A percentile compares a stretch with the other conserved stretches of the same genome.
phyloP scores from a whole-genome alignment of 106 monocot genomes.

The Alisma plantagoaquatica region DNA sequence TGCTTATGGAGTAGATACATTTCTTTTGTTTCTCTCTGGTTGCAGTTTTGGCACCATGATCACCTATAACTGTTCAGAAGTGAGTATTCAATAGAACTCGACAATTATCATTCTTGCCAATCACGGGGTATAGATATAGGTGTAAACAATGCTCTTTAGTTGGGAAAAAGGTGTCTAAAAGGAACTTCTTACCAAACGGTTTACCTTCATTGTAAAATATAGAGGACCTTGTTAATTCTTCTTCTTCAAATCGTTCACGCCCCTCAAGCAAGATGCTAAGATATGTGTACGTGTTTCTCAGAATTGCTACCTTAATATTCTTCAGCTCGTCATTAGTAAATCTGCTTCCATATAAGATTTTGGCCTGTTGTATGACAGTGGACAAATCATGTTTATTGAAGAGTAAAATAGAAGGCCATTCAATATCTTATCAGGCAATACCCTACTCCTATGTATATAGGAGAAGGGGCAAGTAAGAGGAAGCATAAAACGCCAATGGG shows the following conservation, averaged over 20 bases:
- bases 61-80: constrained; percentile 16
- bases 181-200: neutral
- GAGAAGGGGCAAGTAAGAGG: too few species aligned
- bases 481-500: too few species aligned
- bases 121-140: too few species aligned
- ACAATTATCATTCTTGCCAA: too few species aligned
- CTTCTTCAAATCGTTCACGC: constrained; percentile 95
- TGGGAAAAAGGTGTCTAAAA: neutral
- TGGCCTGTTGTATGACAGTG: too few species aligned
- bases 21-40: constrained; percentile 16
- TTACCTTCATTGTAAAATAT: neutral
- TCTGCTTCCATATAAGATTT: constrained; percentile 71
- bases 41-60: constrained; percentile 2
- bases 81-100: too few species aligned
- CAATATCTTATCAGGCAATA: too few species aligned
- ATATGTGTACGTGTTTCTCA: constrained; percentile 95
- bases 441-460: too few species aligned
- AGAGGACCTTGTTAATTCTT: constrained; percentile 21
- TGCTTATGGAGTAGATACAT: constrained; percentile 72
- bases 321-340: constrained; percentile 71
- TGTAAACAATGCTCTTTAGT: neutral
- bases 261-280: constrained; percentile 88
- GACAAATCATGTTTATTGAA: too few species aligned
- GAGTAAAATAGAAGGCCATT: too few species aligned
- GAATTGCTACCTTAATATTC: constrained; percentile 81